Evolutionary conservation across 768 basidiomycete species (phyloP), one percentile per base, ranked within the genome.

Genomic region (Mycena floridula): DNA sequence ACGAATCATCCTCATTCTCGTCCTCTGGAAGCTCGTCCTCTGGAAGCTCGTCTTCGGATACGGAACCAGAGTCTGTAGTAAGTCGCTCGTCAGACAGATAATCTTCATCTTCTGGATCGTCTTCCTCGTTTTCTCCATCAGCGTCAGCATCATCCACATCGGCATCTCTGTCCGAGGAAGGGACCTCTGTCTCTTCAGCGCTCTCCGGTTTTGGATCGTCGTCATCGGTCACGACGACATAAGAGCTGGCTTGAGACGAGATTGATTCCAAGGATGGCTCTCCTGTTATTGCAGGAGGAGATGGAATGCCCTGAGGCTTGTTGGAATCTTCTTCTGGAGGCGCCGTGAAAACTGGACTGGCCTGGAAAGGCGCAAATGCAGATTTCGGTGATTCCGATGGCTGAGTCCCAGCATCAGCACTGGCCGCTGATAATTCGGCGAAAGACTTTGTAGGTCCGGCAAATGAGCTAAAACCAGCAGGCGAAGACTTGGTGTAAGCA

Each of bases 381-480:
- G 32, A 35, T 22, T 39, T 39, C 21, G 9, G 9, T 13, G 37
- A 9, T 16, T 9, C 9, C 21, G 11, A 11, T 39, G 38, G 3
- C 3, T 15, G 5, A 16, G 38, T 5, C 13, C n/a, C 8, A 15
- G n/a, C 15, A 16, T 39, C 23, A 5, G n/a, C 38, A 13, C 13
- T 16, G 23, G n/a, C 58, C 55, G 78, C 74, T 46, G 86, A 61
- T 37, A 87, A 54, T 23, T 86, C 80, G n/a, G 66, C 60, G 51
- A 84, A 89, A 1, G 85, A 76, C 51, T 72, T 76, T 26, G 66
- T 63, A 1, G 64, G 60, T 0, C 63, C 67, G 5, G 68, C 52
- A 42, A 70, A 63, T 13, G 69, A 62, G 4, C 65, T 59, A 46
- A 82, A 78, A 1, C 69, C 67, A 32, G 59, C 60, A n/a, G n/a